Conservation (phyloP, 2,329 filamentous ascomycete genomes). For the Apiospora koreana region DNA sequence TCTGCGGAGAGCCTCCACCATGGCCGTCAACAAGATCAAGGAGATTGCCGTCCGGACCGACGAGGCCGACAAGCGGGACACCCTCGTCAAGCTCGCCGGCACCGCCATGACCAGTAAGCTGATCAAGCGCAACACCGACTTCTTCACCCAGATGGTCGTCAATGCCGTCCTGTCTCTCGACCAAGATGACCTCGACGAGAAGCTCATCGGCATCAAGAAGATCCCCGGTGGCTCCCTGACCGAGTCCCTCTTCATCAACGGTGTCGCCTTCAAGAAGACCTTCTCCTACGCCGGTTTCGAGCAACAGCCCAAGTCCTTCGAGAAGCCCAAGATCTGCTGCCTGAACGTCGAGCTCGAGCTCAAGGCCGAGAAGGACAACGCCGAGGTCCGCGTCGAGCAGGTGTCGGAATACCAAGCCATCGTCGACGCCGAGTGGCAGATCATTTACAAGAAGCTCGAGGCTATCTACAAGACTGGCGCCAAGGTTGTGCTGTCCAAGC, state of each 20-base stretch:
- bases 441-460: constrained; percentile 99
- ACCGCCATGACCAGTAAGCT: constrained; percentile 99
- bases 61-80: constrained; percentile 83
- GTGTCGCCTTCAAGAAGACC: constrained; percentile 99
- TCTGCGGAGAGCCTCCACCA: constrained; percentile 78
- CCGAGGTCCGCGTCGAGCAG: constrained; percentile 95
- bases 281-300: constrained; percentile 99
- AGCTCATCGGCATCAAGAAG: constrained; percentile 97
- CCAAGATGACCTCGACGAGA: constrained; percentile 96
- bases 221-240: constrained; percentile 94
- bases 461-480: constrained; percentile 90
- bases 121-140: constrained; percentile 94
- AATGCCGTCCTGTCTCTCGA: constrained; percentile 94
- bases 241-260: constrained; percentile 95
- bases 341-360: constrained; percentile 97
- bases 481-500: constrained; percentile 95
- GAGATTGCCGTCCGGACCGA: constrained; percentile 89
- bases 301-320: constrained; percentile 96
- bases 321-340: constrained; percentile 93
- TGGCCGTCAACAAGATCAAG: constrained; percentile 99
- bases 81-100: constrained; percentile 82
- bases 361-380: constrained; percentile 99
- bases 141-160: constrained; percentile 99
- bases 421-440: constrained; percentile 99
- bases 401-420: constrained; percentile 99